Evolutionary conservation across 768 basidiomycete genomes (phyloP).

Genomic region (Astraeus odoratus): DNA sequence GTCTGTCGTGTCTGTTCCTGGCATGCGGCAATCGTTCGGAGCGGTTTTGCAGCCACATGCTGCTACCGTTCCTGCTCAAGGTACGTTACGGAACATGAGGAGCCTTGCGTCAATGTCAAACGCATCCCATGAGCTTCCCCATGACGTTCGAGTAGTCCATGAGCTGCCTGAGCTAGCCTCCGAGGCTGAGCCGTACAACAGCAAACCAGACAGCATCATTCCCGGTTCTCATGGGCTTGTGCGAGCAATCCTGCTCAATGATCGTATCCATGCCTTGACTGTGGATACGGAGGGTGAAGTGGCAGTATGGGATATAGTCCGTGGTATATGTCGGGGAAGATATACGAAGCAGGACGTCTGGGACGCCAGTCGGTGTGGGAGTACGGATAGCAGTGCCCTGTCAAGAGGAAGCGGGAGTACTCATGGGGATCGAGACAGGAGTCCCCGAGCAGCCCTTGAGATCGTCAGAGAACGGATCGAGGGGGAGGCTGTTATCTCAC

Average conservation of each 20-base stretch:
- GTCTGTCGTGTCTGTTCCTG: constrained; percentile 65
- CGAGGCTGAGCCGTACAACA: constrained; percentile 57
- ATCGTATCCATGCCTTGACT: constrained; percentile 84
- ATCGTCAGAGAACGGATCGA: constrained; percentile 88
- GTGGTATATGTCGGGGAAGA: constrained; percentile 66
- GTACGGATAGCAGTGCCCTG: constrained; percentile 32
- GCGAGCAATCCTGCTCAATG: constrained; percentile 75
- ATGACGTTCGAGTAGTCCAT: constrained; percentile 43
- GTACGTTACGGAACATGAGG: constrained; percentile 14
- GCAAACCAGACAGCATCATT: constrained; percentile 63
- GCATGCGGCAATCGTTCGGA: constrained; percentile 31
- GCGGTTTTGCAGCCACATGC: constrained; percentile 27
- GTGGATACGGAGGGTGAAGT: constrained; percentile 86
- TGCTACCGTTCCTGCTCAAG: constrained; percentile 21
- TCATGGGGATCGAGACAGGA: constrained; percentile 41
- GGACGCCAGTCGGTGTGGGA: constrained; percentile 44
- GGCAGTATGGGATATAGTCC: constrained; percentile 88
- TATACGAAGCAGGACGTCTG: constrained; percentile 63
- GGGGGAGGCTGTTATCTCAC: constrained; percentile 78
- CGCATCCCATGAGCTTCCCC: constrained; percentile 23
- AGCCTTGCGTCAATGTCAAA: constrained; percentile 15
- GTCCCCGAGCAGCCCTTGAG: constrained; percentile 81
- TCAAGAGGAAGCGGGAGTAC: constrained; percentile 28
- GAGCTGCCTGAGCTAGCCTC: constrained; percentile 75
- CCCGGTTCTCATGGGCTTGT: constrained; percentile 77